phyloP scores from a whole-genome alignment of 345 rosid genomes.

The Acer yangbiense region DNA sequence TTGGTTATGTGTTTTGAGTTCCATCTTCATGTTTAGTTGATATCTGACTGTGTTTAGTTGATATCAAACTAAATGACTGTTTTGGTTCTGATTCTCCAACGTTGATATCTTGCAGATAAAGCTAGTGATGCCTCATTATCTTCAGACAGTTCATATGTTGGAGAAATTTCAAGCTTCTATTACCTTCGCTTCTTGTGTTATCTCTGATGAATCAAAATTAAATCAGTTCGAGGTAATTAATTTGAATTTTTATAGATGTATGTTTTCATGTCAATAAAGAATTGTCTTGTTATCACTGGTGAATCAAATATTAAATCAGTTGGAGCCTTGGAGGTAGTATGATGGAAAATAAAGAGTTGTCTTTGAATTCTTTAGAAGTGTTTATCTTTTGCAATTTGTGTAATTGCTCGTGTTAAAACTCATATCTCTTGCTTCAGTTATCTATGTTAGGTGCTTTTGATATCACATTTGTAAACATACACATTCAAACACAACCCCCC shows the following conservation, averaged over 20 bases:
- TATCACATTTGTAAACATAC: not conserved
- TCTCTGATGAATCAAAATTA: conserved; percentile 62
- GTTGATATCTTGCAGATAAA: conserved; percentile 53
- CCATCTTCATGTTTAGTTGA: conserved; percentile 5
- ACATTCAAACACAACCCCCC: no score
- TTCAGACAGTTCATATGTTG: conserved; percentile 43
- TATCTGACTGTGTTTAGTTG: no score
- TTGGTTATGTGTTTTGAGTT: conserved; percentile 10
- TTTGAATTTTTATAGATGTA: conserved; percentile 17
- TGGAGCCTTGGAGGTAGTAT: conserved; percentile 51
- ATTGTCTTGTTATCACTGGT: conserved; percentile 44
- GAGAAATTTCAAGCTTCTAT: conserved; percentile 58
- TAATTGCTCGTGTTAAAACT: not conserved
- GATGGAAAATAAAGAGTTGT: not conserved
- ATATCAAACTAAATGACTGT: no score
- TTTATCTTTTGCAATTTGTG: not conserved
- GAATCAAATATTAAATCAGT: conserved; percentile 56
- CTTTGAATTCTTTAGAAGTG: not conserved
- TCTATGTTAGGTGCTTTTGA: not conserved
- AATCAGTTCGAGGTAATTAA: conserved; percentile 78
- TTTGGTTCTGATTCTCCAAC: conserved; percentile 17
- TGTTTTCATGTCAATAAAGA: conserved; percentile 6
- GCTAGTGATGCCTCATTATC: conserved; percentile 40
- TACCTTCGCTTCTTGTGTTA: conserved; percentile 52
- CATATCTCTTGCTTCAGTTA: not conserved